Conservation (phyloP, 331 rosid species). For the Dryas integrifolia region DNA sequence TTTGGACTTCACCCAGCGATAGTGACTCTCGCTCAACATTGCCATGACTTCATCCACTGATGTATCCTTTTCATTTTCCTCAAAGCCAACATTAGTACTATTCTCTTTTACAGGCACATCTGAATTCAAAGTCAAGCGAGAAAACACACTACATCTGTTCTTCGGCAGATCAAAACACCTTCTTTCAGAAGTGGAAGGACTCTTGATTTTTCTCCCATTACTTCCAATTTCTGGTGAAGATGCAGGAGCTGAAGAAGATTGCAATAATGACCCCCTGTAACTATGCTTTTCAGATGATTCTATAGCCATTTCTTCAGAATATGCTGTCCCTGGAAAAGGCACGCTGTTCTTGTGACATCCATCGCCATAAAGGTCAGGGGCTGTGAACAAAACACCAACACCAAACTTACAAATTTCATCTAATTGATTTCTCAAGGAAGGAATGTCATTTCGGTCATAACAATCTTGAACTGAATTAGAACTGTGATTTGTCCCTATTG, state of each 20-base stretch:
- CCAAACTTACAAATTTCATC: constrained; percentile 21
- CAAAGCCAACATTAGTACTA: constrained; percentile 8
- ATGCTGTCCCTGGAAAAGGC: constrained; percentile 23
- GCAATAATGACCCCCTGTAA: constrained; percentile 8
- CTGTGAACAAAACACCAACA: constrained; percentile 20
- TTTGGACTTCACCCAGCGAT: constrained; percentile 27
- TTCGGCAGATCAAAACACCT: constrained; percentile 26
- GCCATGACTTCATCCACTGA: constrained; percentile 56
- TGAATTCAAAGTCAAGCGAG: constrained; percentile 47
- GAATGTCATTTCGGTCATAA: constrained; percentile 13
- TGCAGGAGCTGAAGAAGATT: constrained; percentile 19
- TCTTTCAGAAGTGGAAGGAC: constrained; percentile 32
- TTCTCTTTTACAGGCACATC: constrained; percentile 22
- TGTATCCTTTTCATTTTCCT: constrained; percentile 25
- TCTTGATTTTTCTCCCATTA: constrained; percentile 25
- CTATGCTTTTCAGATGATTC: constrained; percentile 24
- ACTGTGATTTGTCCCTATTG: constrained; percentile 20
- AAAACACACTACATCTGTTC: constrained; percentile 54
- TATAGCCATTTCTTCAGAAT: constrained; percentile 30
- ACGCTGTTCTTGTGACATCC: constrained; percentile 9
- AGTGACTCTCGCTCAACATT: constrained; percentile 31
- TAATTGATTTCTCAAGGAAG: constrained; percentile 32
- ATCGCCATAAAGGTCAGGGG: background rate
- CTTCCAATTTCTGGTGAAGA: constrained; percentile 32
- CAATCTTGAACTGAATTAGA: constrained; percentile 22